phyloP scores from a whole-genome alignment of 768 basidiomycete species.

The Tubosaeta sp. region DNA sequence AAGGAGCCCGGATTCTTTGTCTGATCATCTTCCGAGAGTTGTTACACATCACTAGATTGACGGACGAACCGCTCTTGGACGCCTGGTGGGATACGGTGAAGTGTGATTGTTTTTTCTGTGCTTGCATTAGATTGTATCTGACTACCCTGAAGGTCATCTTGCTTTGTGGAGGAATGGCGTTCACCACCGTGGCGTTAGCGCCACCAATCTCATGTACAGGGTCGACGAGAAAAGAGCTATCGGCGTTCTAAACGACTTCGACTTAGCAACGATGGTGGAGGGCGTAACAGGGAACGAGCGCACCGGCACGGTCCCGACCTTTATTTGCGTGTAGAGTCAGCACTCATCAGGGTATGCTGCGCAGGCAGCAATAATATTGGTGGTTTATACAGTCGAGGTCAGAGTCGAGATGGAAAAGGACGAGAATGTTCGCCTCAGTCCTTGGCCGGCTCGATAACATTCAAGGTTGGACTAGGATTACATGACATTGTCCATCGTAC shows the following conservation, averaged over 20 bases:
- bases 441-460: too few relatives aligned
- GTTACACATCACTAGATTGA: background rate
- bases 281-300: slow-evolving; percentile 8
- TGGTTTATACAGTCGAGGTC: too few relatives aligned
- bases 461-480: too few relatives aligned
- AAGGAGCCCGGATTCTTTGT: slow-evolving; percentile 4
- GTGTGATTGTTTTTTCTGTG: background rate
- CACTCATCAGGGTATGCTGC: too few relatives aligned
- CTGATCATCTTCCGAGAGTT: slow-evolving; percentile 1
- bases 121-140: too few relatives aligned
- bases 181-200: background rate
- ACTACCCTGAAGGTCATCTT: slow-evolving; percentile 1
- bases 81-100: slow-evolving; percentile 3
- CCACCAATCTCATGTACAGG: slow-evolving; percentile 3
- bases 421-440: too few relatives aligned
- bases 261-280: slow-evolving; percentile 18
- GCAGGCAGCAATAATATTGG: too few relatives aligned
- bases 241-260: slow-evolving; percentile 25
- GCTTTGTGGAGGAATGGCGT: slow-evolving; percentile 2
- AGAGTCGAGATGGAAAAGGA: too few relatives aligned
- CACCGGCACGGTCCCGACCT: slow-evolving; percentile 28
- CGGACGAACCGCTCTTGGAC: background rate
- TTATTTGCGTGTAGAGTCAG: too few relatives aligned
- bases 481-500: too few relatives aligned
- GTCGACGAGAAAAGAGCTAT: background rate